Percentiles rank a stretch among this genome's conserved stretches.
phyloP scores from a whole-genome alignment of 2,329 filamentous ascomycete genomes.

The Botrytis deweyae region DNA sequence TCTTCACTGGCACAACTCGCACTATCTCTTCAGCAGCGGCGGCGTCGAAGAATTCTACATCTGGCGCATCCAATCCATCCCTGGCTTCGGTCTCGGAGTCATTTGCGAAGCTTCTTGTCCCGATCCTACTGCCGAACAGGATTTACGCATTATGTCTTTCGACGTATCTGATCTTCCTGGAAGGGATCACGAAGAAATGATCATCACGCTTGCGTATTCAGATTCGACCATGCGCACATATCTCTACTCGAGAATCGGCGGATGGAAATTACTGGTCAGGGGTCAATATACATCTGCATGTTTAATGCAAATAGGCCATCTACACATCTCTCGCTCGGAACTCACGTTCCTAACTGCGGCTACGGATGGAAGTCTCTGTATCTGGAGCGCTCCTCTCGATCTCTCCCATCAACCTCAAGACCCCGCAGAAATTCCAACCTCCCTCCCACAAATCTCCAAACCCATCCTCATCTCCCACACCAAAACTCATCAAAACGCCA shows the following conservation, averaged over 20 bases:
- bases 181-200: neutral
- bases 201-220: conserved; percentile 72
- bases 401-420: neutral
- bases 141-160: conserved; percentile 81
- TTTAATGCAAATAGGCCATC: conserved; percentile 60
- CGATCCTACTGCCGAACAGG: conserved; percentile 52
- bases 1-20: conserved; percentile 61
- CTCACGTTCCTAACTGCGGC: conserved; percentile 62
- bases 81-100: conserved; percentile 52
- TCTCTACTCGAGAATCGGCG: conserved; percentile 42
- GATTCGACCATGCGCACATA: conserved; percentile 75
- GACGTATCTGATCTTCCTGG: conserved; percentile 48
- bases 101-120: conserved; percentile 56
- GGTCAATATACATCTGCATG: conserved; percentile 71
- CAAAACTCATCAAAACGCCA: conserved; percentile 73
- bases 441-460: neutral
- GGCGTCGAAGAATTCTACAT: conserved; percentile 88
- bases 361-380: conserved; percentile 74
- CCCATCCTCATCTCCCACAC: conserved; percentile 33
- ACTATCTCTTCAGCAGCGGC: conserved; percentile 78
- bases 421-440: neutral
- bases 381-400: conserved; percentile 49
- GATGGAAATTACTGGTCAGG: conserved; percentile 52
- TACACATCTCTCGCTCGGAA: conserved; percentile 43
- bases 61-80: conserved; percentile 64